A percentile compares a stretch with the other conserved stretches of the same genome.
phyloP scores from a whole-genome alignment of 768 basidiomycete genomes.

The Daedalea quercina region DNA sequence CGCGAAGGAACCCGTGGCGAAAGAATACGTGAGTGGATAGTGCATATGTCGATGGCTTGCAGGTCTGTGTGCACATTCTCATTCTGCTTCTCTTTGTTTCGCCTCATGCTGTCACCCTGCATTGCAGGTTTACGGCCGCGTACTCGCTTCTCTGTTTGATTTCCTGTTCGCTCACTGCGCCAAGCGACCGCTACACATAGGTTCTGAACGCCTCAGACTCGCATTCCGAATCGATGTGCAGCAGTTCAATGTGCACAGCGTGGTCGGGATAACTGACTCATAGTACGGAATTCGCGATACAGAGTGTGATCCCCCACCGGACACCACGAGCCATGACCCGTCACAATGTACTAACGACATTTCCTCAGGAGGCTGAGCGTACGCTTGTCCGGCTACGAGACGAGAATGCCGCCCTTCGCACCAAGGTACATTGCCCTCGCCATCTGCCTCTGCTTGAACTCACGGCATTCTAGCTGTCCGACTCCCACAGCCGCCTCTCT shows the following conservation, averaged over 20 bases:
- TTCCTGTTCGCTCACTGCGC: too few species aligned
- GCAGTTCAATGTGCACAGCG: too few species aligned
- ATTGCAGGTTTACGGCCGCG: too few species aligned
- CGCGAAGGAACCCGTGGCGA: conserved; percentile 22
- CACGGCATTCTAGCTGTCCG: conserved; percentile 44
- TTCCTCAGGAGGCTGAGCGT: conserved; percentile 50
- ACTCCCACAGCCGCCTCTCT: conserved; percentile 46
- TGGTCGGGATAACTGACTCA: too few species aligned
- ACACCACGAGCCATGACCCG: not conserved
- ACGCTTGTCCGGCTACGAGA: conserved; percentile 42
- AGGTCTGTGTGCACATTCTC: not conserved
- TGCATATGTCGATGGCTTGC: conserved; percentile 1
- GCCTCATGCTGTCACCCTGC: not conserved
- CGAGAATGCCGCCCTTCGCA: conserved; percentile 56
- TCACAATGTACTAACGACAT: not conserved
- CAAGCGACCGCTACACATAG: too few species aligned
- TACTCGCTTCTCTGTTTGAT: too few species aligned
- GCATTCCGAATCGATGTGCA: too few species aligned
- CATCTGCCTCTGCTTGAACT: conserved; percentile 3
- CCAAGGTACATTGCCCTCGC: conserved; percentile 38
- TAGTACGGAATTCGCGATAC: too few species aligned
- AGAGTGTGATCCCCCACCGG: not conserved
- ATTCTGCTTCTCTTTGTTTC: not conserved
- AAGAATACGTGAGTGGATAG: conserved; percentile 8
- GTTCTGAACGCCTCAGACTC: too few species aligned